A percentile compares a stretch with the other conserved stretches of the same genome.
phyloP scores from a whole-genome alignment of 192 early-diverging fungal genomes.

The Entophlyctis luteolus region DNA sequence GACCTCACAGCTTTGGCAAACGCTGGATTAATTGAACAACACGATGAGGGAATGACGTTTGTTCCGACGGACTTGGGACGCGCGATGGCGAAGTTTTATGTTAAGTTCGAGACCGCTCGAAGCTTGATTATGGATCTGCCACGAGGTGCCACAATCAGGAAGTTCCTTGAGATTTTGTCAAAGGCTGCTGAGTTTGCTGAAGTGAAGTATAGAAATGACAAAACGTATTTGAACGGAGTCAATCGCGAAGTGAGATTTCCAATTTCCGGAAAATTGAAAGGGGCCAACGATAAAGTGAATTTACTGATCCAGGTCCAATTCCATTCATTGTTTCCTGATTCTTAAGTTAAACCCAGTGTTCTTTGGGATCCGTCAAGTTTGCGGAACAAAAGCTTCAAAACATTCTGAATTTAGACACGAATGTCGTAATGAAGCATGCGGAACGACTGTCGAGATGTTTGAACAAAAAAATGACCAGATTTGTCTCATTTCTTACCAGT shows the following conservation, averaged over 20 bases:
- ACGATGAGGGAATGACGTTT: slow-evolving; percentile 20
- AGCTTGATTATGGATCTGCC: neutral
- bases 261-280: slow-evolving; percentile 34
- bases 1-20: slow-evolving; percentile 39
- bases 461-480: neutral
- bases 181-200: slow-evolving; percentile 46
- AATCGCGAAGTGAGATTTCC: slow-evolving; percentile 44
- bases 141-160: neutral
- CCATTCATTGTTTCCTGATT: neutral
- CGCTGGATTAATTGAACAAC: slow-evolving; percentile 19
- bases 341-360: slow-evolving; percentile 26
- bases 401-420: slow-evolving; percentile 21
- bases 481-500: slow-evolving; percentile 21
- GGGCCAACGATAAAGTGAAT: slow-evolving; percentile 44
- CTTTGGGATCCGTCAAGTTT: slow-evolving; percentile 31
- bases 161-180: slow-evolving; percentile 33
- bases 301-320: slow-evolving; percentile 50
- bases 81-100: slow-evolving; percentile 46
- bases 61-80: slow-evolving; percentile 43
- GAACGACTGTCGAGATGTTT: slow-evolving; percentile 35
- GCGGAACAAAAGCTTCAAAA: slow-evolving; percentile 16
- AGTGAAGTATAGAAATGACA: slow-evolving; percentile 40
- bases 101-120: slow-evolving; percentile 39
- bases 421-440: slow-evolving; percentile 28
- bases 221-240: slow-evolving; percentile 39